Percentiles rank a stretch among this genome's conserved stretches.
Conservation (phyloP, 2,329 filamentous ascomycete genomes). For the Fusarium aywerte region DNA sequence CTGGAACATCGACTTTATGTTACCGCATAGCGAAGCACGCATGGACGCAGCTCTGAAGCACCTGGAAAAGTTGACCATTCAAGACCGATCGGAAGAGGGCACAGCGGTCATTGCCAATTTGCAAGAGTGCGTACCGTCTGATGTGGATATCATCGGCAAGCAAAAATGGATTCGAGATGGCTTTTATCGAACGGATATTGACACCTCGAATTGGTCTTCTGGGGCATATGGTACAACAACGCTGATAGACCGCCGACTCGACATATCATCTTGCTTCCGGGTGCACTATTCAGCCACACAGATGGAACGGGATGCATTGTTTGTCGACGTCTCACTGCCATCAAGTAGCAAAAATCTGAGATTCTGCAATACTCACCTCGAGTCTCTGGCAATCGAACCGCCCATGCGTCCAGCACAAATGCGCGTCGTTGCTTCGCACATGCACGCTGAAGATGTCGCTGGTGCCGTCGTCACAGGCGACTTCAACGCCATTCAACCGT, state of each 20-base stretch:
- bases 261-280: constrained; percentile 59
- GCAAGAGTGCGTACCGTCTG: constrained; percentile 62
- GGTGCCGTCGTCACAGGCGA: constrained; percentile 63
- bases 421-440: constrained; percentile 54
- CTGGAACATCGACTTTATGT: constrained; percentile 55
- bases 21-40: constrained; percentile 46
- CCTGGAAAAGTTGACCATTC: constrained; percentile 29
- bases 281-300: constrained; percentile 60
- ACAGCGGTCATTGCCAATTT: constrained; percentile 58
- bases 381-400: constrained; percentile 61
- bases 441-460: constrained; percentile 53
- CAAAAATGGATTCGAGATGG: constrained; percentile 59
- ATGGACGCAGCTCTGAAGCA: constrained; percentile 50
- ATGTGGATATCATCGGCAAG: constrained; percentile 57
- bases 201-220: constrained; percentile 56
- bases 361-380: constrained; percentile 67
- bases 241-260: constrained; percentile 60
- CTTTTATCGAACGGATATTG: constrained; percentile 62
- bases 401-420: constrained; percentile 63
- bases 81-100: constrained; percentile 4
- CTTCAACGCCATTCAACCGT: constrained; percentile 67
- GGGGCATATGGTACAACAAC: constrained; percentile 63
- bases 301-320: constrained; percentile 65
- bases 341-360: constrained; percentile 50
- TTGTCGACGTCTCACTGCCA: constrained; percentile 56